Evolutionary conservation across 1,284 basidiomycete species (phyloP), one percentile per base, ranked within the genome.

Genomic region (Porphyrellus sp.): DNA sequence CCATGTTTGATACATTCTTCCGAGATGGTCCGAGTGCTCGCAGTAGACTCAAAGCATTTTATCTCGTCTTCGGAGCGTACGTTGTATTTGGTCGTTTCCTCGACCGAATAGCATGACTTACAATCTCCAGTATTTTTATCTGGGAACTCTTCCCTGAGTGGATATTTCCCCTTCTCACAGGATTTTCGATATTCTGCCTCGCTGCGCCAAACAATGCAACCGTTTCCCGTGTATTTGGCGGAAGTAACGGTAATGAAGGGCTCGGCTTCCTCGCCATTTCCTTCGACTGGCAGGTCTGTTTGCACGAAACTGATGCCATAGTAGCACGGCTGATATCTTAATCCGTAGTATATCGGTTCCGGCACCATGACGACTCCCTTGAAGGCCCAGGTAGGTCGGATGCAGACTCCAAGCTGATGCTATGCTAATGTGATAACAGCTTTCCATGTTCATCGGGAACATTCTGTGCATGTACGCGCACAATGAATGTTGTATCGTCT

Each of bases 191-290:
- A 28, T 77, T 84, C 63, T 86, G 84, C 56, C 69, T 86, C 16
- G 83, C 80, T 8, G 73, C 77, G 53, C 81, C 74, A 46, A 67
- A 70, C 20, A 78, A 67, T 21, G 56, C 71, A 0, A 65, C 75
- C 23, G 76, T 84, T 61, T 77, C 81, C 2, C 75, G 76, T 28
- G 63, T 86, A 3, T 84, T 86, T 49, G 82, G 83, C 39, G 81
- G 82, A 23, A 78, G 74, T 4, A 79, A 79, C 57, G 81, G 81
- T 55, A 83, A 85, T 54, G 78, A 84, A 62, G 79, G 79, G 16
- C 72, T 81, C 23, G 78, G 77, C 8, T 54, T 81, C 11, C 46
- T 52, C 5, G 49, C 51, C n/a, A 25, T 52, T 11, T 49, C 39
- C 33, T 37, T 52, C 9, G 51, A 52, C 27, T 52, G 51, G 51